Evolutionary conservation across 805 yeast species (phyloP).

Genomic region (Candida railenensis): DNA sequence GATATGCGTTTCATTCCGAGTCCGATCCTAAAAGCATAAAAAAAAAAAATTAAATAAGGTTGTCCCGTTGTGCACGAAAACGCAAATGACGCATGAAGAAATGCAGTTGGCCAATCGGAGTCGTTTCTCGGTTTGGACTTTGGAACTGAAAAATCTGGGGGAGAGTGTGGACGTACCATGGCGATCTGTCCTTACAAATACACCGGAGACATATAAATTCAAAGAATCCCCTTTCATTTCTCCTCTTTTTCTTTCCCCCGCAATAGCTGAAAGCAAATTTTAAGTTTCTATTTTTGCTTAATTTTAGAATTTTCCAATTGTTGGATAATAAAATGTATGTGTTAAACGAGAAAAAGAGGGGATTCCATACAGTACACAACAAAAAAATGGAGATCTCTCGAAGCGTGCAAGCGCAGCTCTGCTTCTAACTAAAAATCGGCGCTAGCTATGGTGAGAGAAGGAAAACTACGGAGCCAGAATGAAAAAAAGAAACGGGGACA

Average conservation of each 20-base stretch:
- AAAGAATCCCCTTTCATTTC: neutral
- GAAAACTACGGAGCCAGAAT: neutral
- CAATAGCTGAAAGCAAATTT: neutral
- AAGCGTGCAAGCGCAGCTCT: too few species aligned
- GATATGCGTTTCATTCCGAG: neutral
- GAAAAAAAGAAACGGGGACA: neutral
- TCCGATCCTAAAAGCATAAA: neutral
- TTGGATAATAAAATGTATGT: constrained; percentile 1
- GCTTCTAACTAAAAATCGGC: too few species aligned
- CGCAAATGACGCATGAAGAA: neutral
- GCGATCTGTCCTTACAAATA: neutral
- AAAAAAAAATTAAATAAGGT: neutral
- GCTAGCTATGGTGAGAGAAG: too few species aligned
- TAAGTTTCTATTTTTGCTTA: neutral
- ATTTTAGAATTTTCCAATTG: neutral
- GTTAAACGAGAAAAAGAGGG: constrained; percentile 2
- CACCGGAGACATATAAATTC: neutral
- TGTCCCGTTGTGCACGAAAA: neutral
- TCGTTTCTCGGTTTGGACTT: neutral
- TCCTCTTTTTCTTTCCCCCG: neutral
- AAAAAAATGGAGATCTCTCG: too few species aligned
- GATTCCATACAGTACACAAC: constrained; percentile 2
- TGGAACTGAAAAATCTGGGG: neutral
- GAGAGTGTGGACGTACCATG: neutral
- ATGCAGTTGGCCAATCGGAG: neutral